A percentile compares a stretch with the other conserved stretches of the same genome.
Conservation (phyloP, 768 basidiomycete species). For the Glaciozyma antarctica region DNA sequence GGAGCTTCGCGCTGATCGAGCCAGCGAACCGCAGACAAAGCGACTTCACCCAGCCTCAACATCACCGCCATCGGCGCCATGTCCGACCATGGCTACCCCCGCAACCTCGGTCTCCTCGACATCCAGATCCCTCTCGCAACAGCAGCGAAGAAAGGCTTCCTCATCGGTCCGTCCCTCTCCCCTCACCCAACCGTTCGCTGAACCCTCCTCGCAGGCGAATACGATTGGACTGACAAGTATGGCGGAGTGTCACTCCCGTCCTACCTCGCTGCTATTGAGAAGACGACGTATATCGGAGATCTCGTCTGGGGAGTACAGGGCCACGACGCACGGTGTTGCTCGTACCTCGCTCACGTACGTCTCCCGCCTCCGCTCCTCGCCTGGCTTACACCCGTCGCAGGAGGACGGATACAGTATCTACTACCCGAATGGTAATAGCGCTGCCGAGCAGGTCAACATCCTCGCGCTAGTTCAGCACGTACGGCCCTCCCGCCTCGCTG, state of each 20-base stretch:
- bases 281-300: background rate
- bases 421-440: background rate
- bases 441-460: background rate
- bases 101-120: conserved; percentile 15
- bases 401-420: background rate
- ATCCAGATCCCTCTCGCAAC: conserved; percentile 7
- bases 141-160: conserved; percentile 9
- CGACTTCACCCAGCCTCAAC: conserved; percentile 2
- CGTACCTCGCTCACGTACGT: conserved; percentile 5
- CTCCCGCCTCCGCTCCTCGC: background rate
- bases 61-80: conserved; percentile 8
- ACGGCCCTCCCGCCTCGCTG: background rate
- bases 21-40: background rate
- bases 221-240: conserved; percentile 14
- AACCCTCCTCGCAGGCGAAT: background rate
- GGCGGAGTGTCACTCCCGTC: background rate
- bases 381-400: too few species aligned
- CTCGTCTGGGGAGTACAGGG: conserved; percentile 21
- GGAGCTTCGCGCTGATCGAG: background rate
- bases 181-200: background rate
- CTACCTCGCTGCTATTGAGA: conserved; percentile 16
- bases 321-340: conserved; percentile 20
- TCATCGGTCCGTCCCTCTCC: conserved; percentile 11
- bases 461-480: background rate
- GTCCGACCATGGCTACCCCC: conserved; percentile 27